Base-by-base conservation (phyloP, 164 flowering plant genomes). In the Stephania cephalantha region DNA sequence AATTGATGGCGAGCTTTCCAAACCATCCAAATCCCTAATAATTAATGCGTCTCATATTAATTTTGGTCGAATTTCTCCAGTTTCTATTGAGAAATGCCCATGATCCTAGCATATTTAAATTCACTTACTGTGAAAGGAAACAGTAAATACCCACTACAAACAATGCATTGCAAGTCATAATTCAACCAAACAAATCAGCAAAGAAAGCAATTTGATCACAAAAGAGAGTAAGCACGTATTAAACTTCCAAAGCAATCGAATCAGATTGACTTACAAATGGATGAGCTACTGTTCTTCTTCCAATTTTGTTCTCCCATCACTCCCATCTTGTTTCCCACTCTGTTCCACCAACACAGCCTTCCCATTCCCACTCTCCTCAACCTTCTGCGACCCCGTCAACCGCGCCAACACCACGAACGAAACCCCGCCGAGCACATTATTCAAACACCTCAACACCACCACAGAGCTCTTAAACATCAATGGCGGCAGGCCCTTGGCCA, bases 351-450 rank as follows among this genome's bases (percentile, higher is more conserved):
- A 78, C 10, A 9, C 74, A 25, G 78, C 22, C 22, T 61, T 35
- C 42, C 42, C 42, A 35, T 4, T 4, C 42, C 42, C 42, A 1
- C 67, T 17, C 71, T 70, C 81, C 4, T 70, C 89, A 9, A 79
- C 89, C 69, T 84, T 86, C 81, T 94, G 99, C 0, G 97, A 88
- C 4, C 99, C 99, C 1, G 99, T 95, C 82, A 93, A 29, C 85
- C 92, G 88, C 0, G 99, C 98, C 82, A 95, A 78, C 9, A 88
- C 55, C 61, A 93, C 99, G 74, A 95, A 95, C 0, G 99, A 80
- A 85, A 89, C 82, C 12, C 98, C 99, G 5, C 99, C 99, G 42
- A 95, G 86, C 18, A 95, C 85, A 78, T 95, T 95, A 77, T 95
- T 93, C 83, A 87, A 35, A 71, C 89, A 86, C 74, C 98, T 83